Percentiles rank a stretch among this genome's conserved stretches.
Evolutionary conservation across 306 rosid species (phyloP).

Genomic region (Trichosanthes truncata): DNA sequence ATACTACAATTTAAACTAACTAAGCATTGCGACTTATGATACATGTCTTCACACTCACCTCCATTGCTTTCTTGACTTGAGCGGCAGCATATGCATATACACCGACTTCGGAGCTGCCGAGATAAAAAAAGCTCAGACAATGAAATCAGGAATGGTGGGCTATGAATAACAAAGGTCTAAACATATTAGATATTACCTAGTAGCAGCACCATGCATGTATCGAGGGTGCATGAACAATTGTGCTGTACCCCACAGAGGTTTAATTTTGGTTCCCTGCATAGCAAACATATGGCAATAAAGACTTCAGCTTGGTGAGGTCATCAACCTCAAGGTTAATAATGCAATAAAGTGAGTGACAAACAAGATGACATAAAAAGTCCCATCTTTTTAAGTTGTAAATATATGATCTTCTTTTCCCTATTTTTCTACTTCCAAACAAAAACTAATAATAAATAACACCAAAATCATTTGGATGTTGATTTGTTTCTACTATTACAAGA

Average conservation of each 20-base stretch:
- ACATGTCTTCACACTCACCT: slow-evolving; percentile 37
- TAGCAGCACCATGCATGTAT: slow-evolving; percentile 95
- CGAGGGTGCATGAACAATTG: slow-evolving; percentile 92
- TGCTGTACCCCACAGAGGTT: slow-evolving; percentile 91
- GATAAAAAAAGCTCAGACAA: neutral
- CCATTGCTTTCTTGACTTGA: slow-evolving; percentile 97
- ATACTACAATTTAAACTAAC: neutral
- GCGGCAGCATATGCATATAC: slow-evolving; percentile 95
- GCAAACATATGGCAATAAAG: neutral
- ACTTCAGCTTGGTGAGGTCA: neutral
- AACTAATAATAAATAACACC: neutral
- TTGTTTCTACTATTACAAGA: neutral
- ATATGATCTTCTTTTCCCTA: neutral
- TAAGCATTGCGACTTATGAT: neutral
- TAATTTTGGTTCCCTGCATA: slow-evolving; percentile 50
- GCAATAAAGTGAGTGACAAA: neutral
- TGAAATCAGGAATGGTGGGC: neutral
- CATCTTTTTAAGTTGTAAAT: neutral
- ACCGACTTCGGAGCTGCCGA: slow-evolving; percentile 64
- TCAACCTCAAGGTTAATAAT: neutral
- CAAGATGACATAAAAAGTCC: neutral
- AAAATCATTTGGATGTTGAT: neutral
- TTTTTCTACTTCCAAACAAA: neutral
- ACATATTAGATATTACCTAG: slow-evolving; percentile 61
- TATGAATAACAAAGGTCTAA: neutral